A percentile compares a stretch with the other conserved stretches of the same genome.
phyloP scores from a whole-genome alignment of 441 rosid genomes.

The Pelargonium citronellum region DNA sequence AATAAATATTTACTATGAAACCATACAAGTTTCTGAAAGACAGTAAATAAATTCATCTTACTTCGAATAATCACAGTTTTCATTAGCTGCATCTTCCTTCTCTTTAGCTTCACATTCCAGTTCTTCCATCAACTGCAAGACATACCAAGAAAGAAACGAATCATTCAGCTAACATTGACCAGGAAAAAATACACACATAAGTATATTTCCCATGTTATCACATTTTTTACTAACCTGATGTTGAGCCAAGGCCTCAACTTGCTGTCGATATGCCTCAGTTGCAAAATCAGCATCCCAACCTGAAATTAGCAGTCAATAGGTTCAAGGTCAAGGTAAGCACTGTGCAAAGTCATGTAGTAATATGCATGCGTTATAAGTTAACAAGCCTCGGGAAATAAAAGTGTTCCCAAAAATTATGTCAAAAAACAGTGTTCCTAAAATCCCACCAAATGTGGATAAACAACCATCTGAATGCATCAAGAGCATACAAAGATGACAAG shows the following conservation, averaged over 20 bases:
- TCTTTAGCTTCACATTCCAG: constrained; percentile 85
- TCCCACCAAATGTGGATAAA: background rate
- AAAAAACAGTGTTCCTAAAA: background rate
- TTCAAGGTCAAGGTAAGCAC: constrained; percentile 20
- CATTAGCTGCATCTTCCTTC: constrained; percentile 66
- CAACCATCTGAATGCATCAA: background rate
- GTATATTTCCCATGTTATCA: constrained; percentile 2
- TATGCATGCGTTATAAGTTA: background rate
- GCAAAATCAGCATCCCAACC: constrained; percentile 99
- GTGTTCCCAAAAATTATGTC: background rate
- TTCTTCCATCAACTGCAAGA: constrained; percentile 80
- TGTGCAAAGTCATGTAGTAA: background rate
- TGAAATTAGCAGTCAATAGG: constrained; percentile 31
- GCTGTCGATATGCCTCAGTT: constrained; percentile 95
- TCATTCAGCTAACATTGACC: constrained; percentile 19
- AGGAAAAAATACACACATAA: constrained; percentile 10
- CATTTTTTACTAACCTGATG: constrained; percentile 59
- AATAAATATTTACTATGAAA: background rate
- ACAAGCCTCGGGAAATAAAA: background rate
- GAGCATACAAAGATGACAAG: background rate
- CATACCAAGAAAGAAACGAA: constrained; percentile 25
- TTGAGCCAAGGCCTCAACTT: constrained; percentile 90
- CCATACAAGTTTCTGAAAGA: background rate
- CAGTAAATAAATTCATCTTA: constrained; percentile 44
- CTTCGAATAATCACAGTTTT: constrained; percentile 41